These are phyloP conservation scores for Debaryomycetaceae sp. DNA, from an alignment of 1,139 yeast species.

Conservation along the genomic window DNA sequence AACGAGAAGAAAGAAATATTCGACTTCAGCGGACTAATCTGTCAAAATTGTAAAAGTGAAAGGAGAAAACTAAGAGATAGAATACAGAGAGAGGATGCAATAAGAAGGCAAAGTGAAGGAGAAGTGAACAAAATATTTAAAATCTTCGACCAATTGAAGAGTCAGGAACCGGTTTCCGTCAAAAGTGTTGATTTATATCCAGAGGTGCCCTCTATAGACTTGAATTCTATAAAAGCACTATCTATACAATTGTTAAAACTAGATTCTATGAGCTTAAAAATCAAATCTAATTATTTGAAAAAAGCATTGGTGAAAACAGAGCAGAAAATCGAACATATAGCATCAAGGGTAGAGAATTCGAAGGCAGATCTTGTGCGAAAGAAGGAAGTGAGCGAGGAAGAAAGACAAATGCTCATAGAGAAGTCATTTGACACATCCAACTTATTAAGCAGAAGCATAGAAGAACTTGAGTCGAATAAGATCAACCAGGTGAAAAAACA, in stretches of 20 bases:
- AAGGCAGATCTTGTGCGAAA: constrained; percentile 6
- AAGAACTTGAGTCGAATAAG: constrained; percentile 18
- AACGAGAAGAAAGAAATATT: neutral
- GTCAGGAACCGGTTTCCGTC: constrained; percentile 9
- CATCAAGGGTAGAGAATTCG: constrained; percentile 9
- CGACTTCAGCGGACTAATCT: neutral
- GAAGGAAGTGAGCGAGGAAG: constrained; percentile 9
- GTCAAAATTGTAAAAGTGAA: constrained; percentile 2
- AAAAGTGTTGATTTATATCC: constrained; percentile 4
- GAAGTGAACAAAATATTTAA: constrained; percentile 29
- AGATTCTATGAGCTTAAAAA: constrained; percentile 24
- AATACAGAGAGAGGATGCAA: constrained; percentile 18
- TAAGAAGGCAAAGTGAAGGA: constrained; percentile 16
- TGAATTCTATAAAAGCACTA: constrained; percentile 31
- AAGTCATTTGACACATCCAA: constrained; percentile 8
- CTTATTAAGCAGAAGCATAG: constrained; percentile 11
- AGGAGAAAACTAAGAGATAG: neutral
- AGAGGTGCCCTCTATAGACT: constrained; percentile 21
- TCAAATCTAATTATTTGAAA: constrained; percentile 22
- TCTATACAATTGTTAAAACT: constrained; percentile 44
- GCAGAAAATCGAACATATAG: constrained; percentile 14
- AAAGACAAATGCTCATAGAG: constrained; percentile 8
- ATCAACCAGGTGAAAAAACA: constrained; percentile 29
- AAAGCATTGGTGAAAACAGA: constrained; percentile 14
- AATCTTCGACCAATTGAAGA: constrained; percentile 13